phyloP scores from a whole-genome alignment of 208 protist species.

The Leishmania turanica region DNA sequence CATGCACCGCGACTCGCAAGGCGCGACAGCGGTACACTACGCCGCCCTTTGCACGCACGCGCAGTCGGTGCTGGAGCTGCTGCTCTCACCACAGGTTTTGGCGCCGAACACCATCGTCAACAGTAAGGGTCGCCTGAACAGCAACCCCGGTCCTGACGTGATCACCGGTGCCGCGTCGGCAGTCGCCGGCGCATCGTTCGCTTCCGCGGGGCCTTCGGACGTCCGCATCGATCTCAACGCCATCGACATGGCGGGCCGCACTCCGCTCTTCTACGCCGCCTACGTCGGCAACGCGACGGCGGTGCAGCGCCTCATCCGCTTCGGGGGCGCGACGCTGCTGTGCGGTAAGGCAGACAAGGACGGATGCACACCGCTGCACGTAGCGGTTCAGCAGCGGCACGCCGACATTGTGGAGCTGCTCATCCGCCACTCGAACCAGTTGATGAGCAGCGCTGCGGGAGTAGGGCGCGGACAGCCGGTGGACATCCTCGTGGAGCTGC shows the following conservation, averaged over 20 bases:
- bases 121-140: conserved; percentile 4
- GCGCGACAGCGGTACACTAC: conserved; percentile 84
- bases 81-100: conserved; percentile 41
- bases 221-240: conserved; percentile 71
- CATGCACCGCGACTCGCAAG: conserved; percentile 69
- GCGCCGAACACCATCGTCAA: not conserved
- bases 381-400: conserved; percentile 62
- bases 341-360: conserved; percentile 52
- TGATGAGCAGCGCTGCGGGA: conserved; percentile 10
- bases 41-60: conserved; percentile 45
- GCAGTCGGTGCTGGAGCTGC: conserved; percentile 56
- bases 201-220: not conserved
- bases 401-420: conserved; percentile 53
- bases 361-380: conserved; percentile 78
- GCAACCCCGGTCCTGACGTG: conserved; percentile 9
- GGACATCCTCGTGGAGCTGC: conserved; percentile 20
- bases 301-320: conserved; percentile 49
- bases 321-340: conserved; percentile 15
- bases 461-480: conserved; percentile 14
- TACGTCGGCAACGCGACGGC: conserved; percentile 58
- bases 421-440: conserved; percentile 42
- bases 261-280: conserved; percentile 85
- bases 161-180: not conserved
- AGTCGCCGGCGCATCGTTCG: not conserved
- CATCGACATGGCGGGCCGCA: conserved; percentile 72